Evolutionary conservation across 164 flowering plant species (phyloP).

Genomic region (Brasenia schreberi): DNA sequence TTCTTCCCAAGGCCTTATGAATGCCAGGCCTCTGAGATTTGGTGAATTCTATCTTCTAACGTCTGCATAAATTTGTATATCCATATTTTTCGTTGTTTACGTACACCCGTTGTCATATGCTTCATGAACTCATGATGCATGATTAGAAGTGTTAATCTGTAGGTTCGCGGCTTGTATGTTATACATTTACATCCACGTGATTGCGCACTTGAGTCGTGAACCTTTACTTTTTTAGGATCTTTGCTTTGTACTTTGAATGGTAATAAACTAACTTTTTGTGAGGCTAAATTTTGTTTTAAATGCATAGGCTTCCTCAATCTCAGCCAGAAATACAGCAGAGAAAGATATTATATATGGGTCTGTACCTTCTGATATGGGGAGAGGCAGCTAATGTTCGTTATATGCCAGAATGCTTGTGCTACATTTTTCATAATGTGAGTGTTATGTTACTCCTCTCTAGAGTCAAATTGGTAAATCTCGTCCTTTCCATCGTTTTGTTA

Average conservation of each 20-base stretch:
- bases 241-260: background rate
- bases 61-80: too few species aligned
- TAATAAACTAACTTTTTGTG: constrained; percentile 1
- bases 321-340: constrained; percentile 83
- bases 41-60: too few species aligned
- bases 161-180: too few species aligned
- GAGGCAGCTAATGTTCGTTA: constrained; percentile 97
- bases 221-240: background rate
- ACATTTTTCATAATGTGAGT: constrained; percentile 92
- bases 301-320: constrained; percentile 71
- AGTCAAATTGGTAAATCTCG: background rate
- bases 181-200: background rate
- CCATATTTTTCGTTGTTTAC: too few species aligned
- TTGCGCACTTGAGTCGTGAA: background rate
- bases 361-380: constrained; percentile 96
- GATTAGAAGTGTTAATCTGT: too few species aligned
- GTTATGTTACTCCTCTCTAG: constrained; percentile 1
- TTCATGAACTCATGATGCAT: too few species aligned
- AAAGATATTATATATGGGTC: constrained; percentile 91
- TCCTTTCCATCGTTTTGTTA: background rate
- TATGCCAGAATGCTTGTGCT: constrained; percentile 98
- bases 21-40: too few species aligned
- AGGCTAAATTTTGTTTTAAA: background rate
- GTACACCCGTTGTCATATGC: too few species aligned
- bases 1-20: too few species aligned